Conservation (phyloP, 192 early-diverging fungal species). For the Backusella westeae region DNA sequence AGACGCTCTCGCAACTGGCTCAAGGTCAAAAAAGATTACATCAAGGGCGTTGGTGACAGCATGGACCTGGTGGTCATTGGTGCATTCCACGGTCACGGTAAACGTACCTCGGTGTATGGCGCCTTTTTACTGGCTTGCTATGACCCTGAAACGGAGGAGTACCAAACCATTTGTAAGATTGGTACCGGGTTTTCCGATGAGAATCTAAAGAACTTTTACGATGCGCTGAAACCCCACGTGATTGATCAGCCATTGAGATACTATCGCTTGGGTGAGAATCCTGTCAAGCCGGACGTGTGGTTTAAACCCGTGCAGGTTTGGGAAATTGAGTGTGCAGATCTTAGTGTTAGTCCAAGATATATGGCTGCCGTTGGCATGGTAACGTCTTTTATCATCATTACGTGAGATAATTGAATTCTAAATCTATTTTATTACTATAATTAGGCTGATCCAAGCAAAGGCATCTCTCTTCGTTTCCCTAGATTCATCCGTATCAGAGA, state of each 20-base stretch:
- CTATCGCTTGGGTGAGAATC: conserved; percentile 74
- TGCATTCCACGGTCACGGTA: conserved; percentile 89
- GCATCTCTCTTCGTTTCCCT: conserved; percentile 96
- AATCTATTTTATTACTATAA: no score
- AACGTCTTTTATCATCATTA: no score
- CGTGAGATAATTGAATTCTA: no score
- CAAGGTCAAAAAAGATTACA: conserved; percentile 98
- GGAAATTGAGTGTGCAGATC: conserved; percentile 97
- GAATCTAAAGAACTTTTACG: conserved; percentile 68
- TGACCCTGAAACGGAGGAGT: conserved; percentile 91
- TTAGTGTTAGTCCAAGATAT: conserved; percentile 95
- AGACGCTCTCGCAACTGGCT: conserved; percentile 98
- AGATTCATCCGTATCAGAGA: conserved; percentile 94
- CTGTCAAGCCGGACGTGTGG: conserved; percentile 92
- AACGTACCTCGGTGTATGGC: conserved; percentile 95
- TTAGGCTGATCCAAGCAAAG: conserved; percentile 76
- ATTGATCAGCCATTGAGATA: conserved; percentile 78
- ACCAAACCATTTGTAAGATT: conserved; percentile 98
- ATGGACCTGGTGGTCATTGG: conserved; percentile 98
- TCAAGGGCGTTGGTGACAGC: conserved; percentile 91
- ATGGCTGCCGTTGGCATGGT: conserved; percentile 85
- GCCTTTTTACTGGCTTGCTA: conserved; percentile 96
- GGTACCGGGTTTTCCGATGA: conserved; percentile 97
- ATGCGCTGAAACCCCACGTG: conserved; percentile 71
- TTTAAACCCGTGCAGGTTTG: conserved; percentile 90